Conservation (phyloP, 108 stramenopile species). For the Conticribra weissflogii region DNA sequence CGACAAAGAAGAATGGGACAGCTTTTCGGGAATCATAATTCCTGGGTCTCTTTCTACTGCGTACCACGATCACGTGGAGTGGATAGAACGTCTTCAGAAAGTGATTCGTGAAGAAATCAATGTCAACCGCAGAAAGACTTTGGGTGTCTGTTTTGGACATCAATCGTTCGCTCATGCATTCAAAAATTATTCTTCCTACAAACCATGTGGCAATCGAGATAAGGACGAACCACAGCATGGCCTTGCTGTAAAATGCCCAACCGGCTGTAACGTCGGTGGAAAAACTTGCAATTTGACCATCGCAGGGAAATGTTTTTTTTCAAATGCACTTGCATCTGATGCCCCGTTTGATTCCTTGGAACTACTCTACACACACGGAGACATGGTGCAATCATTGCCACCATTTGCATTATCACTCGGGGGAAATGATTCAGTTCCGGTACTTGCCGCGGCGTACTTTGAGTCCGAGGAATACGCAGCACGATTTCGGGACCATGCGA, state of each 20-base stretch:
- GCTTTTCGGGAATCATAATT: constrained; percentile 68
- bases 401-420: constrained; percentile 57
- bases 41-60: constrained; percentile 81
- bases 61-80: constrained; percentile 57
- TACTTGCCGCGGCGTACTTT: constrained; percentile 77
- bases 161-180: constrained; percentile 83
- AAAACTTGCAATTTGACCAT: constrained; percentile 33
- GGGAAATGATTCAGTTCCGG: constrained; percentile 62
- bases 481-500: constrained; percentile 19
- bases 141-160: constrained; percentile 88
- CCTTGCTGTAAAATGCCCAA: constrained; percentile 35
- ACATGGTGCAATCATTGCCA: constrained; percentile 75
- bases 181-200: neutral
- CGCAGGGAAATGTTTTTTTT: constrained; percentile 11
- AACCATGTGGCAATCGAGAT: neutral
- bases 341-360: constrained; percentile 17
- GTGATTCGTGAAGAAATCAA: constrained; percentile 68
- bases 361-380: constrained; percentile 80
- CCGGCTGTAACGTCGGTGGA: constrained; percentile 59
- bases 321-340: neutral
- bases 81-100: constrained; percentile 61
- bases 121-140: constrained; percentile 47
- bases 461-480: constrained; percentile 25
- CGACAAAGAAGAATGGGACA: constrained; percentile 47
- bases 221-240: neutral